Base-by-base conservation (phyloP, 2,329 filamentous ascomycete genomes). In the Xylariales sp. region DNA sequence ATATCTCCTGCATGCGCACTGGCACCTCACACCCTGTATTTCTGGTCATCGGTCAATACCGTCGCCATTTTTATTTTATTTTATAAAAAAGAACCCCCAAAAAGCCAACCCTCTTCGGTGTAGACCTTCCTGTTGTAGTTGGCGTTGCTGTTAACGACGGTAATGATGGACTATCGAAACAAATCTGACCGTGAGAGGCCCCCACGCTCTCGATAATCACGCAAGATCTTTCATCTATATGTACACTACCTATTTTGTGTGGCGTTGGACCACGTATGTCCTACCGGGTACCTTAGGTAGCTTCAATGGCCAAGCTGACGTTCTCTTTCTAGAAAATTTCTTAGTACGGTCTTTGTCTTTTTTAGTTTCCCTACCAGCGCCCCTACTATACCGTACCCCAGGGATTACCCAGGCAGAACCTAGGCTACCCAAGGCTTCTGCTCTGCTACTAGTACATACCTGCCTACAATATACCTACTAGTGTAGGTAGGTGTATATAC, bases 71-170 rank as follows among this genome's bases (percentile, higher is more conserved):
- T 23, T 23, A 23, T 23, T 23, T 23, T 23, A 23, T 23, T 23
- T 23, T 23, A 23, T 23, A 23, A 23, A 23, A 23, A 23, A 23
- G 23, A 1, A 12, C 14, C 34, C 10, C 18, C 7, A 48, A 18
- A n/a, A 52, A 39, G 12, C 12, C 16, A 43, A 32, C 43, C 6
- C 39, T 32, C 18, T 59, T 36, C 5, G 52, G 34, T 50, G 43
- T 10, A 67, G 43, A 67, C 67, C 67, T 69, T 67, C 67, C 67
- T 57, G 30, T 67, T 69, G 39, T 23, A 67, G 67, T 64, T 67
- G 58, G 63, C 12, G 62, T 59, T 62, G n/a, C 10, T 58, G 56
- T 61, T 39, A 36, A 39, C n/a, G 56, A n/a, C 54, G 54, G 56
- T 58, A 55, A 46, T 57, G 50, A 62, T 23, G 45, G 52, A 56